Evolutionary conservation across 352 stramenopile genomes (phyloP), one percentile per base, ranked within the genome.

Genomic region (Pythium brassicae): DNA sequence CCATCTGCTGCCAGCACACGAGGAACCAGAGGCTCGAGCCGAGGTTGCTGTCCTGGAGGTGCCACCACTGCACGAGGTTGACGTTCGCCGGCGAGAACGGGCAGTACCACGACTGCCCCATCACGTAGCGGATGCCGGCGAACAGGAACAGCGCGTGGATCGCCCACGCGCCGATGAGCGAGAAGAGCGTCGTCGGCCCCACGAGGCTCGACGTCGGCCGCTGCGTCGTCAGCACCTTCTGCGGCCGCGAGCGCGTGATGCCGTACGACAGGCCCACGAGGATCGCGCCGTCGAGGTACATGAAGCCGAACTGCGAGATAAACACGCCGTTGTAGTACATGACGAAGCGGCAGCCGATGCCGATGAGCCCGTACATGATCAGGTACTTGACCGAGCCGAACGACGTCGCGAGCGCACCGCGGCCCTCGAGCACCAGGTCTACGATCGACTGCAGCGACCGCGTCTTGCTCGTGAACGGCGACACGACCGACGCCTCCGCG

Each of bases 251-350:
- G 29, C 86, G 78, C 44, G 75, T 87, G 63, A 96, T 86, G 8
- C 62, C 74, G 68, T 89, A 96, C 53, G 83, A 88, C 54, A 95
- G 62, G 40, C 76, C 74, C 4, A 95, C 77, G 5, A 89, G 62
- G 71, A 89, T 92, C 32, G 86, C 71, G 27, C 85, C 86, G 65
- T 93, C 83, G 22, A 86, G 60, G 57, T 80, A 90, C 59, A 94
- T 88, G 76, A 90, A 97, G 53, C 71, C 70, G 60, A 86, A 95
- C 71, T 95, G 82, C 25, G 83, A 85, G 56, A 96, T 89, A 61
- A 89, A 94, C 40, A 96, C 82, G 12, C 61, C 63, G 60, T 94
- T 89, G 67, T 87, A 92, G 64, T 92, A 92, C 74, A 88, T 92
- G 26, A 92, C 76, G 37, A 87, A 84, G 56, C 90, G 81, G 49